Conservation (phyloP, 2,329 filamentous ascomycete genomes). For the Pestalotiopsis sp. region DNA sequence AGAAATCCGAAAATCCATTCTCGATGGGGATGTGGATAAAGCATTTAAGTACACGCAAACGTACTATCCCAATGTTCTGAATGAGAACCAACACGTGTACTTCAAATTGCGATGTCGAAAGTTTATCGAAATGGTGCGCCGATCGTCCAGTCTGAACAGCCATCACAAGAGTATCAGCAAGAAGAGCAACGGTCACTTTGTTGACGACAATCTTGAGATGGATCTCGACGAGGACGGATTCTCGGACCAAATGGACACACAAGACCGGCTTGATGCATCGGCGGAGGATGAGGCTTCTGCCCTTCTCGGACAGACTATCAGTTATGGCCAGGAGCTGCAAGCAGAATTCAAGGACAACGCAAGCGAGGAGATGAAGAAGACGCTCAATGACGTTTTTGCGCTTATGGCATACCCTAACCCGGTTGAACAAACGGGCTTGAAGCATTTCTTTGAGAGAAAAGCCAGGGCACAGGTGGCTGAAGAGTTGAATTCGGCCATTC, state of each 20-base stretch:
- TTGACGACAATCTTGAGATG: conserved; percentile 58
- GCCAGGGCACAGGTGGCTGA: conserved; percentile 83
- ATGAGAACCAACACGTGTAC: conserved; percentile 79
- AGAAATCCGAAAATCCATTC: conserved; percentile 85
- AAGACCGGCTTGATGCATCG: conserved; percentile 40
- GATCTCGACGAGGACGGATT: conserved; percentile 44
- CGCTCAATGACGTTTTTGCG: conserved; percentile 83
- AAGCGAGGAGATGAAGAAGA: conserved; percentile 69
- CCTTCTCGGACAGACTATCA: conserved; percentile 70
- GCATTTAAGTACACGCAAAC: conserved; percentile 80
- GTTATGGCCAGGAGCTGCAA: conserved; percentile 79
- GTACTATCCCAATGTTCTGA: conserved; percentile 80
- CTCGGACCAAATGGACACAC: conserved; percentile 57
- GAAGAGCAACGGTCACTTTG: conserved; percentile 39
- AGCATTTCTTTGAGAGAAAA: conserved; percentile 74
- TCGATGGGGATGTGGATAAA: conserved; percentile 90
- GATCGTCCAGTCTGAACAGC: conserved; percentile 66
- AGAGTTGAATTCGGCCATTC: conserved; percentile 89
- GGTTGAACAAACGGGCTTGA: conserved; percentile 71
- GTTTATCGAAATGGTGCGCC: conserved; percentile 92
- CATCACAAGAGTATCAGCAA: conserved; percentile 45
- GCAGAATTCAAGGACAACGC: conserved; percentile 76
- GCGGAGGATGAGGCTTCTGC: conserved; percentile 28
- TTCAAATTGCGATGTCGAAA: conserved; percentile 89
- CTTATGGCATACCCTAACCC: conserved; percentile 87